Evolutionary conservation across 2,329 filamentous ascomycete genomes (phyloP), one percentile per base, ranked within the genome.

Genomic region (Exophiala sp.): DNA sequence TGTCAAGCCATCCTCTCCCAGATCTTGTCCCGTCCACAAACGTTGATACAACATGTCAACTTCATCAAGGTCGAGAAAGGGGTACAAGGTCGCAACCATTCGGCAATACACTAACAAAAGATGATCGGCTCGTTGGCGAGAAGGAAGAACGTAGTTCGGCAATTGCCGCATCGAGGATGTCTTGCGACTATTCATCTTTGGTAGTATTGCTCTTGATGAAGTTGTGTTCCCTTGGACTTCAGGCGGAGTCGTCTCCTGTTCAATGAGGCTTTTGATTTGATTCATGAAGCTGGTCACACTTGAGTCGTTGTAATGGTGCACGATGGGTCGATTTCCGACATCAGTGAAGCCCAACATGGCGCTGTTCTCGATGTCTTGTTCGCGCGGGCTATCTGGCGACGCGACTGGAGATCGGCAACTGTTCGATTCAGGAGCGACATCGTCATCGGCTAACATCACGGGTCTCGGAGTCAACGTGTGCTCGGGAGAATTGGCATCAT

Each of bases 1-100:
- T 40, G 74, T 66, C 3, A 69, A 69, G 50, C 76, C 74, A 21
- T 77, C 70, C 0, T 67, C 61, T 14, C 38, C 16, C 11, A 41
- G 16, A 10, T 12, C 12, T 18, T 42, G 29, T 0, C 52, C 52
- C 3, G 52, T 40, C 52, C 52, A 55, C 12, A 77, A 62, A 1
- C 68, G 68, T 4, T 63, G 51, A 54, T 79, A 79, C 1, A 71
- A 66, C 0, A 57, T 57, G 12, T 66, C 65, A 65, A 76, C 72
- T 1, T 65, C 62, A 1, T 65, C 52, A 6, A 66, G 63, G 18
- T 78, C 71, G 4, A 55, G 24, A n/a, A 55, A 55, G 10, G 52
- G 46, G 21, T 55, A 50, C 12, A 55, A 29, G 14, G 40, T 35
- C 16, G 36, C 46, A 3, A 55, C 47, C 2, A 55, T 24, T 14